Conservation (phyloP, 352 stramenopile genomes). For the Pseudoperonospora humuli region DNA sequence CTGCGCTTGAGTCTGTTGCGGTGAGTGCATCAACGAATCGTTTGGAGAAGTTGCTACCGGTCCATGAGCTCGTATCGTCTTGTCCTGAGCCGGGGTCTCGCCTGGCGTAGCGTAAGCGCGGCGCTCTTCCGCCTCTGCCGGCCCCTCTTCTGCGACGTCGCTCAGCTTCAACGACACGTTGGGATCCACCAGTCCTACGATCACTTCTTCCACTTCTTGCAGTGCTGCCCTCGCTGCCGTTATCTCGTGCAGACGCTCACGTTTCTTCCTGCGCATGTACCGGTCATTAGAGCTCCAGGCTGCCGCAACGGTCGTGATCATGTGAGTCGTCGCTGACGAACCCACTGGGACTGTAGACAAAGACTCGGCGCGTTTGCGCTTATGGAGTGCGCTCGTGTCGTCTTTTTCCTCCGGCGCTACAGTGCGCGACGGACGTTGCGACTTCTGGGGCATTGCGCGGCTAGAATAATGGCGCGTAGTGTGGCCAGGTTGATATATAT, state of each 20-base stretch:
- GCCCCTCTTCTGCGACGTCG: background rate
- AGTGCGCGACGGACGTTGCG: background rate
- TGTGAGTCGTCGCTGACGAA: background rate
- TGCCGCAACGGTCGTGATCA: conserved; percentile 1
- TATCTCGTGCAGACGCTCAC: conserved; percentile 16
- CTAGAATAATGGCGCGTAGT: no score
- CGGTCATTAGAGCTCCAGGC: conserved; percentile 4
- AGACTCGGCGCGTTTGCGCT: conserved; percentile 8
- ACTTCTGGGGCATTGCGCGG: no score
- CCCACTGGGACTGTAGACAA: background rate
- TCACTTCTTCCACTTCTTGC: background rate
- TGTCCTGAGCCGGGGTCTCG: no score
- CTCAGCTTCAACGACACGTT: no score
- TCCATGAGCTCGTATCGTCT: no score
- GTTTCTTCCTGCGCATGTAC: conserved; percentile 25
- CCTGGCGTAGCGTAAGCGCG: no score
- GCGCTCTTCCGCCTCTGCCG: no score
- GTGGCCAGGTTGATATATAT: no score
- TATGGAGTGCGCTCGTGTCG: background rate
- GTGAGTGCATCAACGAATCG: conserved; percentile 8
- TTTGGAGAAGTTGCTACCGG: no score
- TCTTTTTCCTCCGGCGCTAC: conserved; percentile 21
- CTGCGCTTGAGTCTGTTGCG: conserved; percentile 8
- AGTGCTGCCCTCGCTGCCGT: background rate
- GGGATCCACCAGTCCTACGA: no score